phyloP scores from a whole-genome alignment of 148 eudicot species.

The Vaccinium darrowii region DNA sequence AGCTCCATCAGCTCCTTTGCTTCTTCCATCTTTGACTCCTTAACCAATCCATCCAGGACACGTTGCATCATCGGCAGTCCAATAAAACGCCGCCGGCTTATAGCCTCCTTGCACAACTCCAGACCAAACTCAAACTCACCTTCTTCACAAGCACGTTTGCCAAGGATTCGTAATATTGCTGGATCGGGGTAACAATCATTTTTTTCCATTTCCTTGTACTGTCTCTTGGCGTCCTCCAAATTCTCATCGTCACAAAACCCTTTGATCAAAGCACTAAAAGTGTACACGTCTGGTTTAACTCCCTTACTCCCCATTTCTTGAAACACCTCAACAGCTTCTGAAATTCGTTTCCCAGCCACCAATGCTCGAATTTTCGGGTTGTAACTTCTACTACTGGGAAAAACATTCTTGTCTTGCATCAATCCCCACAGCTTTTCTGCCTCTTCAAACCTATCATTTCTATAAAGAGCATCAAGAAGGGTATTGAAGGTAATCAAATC shows the following conservation, averaged over 20 bases:
- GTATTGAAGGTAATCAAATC: constrained; percentile 37
- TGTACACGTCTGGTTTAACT: constrained; percentile 18
- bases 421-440: constrained; percentile 47
- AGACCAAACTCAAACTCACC: constrained; percentile 38
- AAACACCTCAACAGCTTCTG: constrained; percentile 18
- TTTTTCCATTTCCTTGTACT: constrained; percentile 33
- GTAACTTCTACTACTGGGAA: constrained; percentile 39
- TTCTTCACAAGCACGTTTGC: constrained; percentile 28
- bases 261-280: constrained; percentile 35
- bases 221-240: constrained; percentile 37
- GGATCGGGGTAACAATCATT: constrained; percentile 24
- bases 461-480: constrained; percentile 33
- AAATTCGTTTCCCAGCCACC: constrained; percentile 12
- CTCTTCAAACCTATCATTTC: constrained; percentile 26
- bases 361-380: constrained; percentile 37
- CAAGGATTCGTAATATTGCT: constrained; percentile 17
- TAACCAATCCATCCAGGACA: constrained; percentile 40
- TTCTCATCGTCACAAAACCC: constrained; percentile 29
- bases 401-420: constrained; percentile 37
- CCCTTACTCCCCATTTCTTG: constrained; percentile 25
- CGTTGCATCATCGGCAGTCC: constrained; percentile 25
- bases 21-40: constrained; percentile 29
- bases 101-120: constrained; percentile 34
- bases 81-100: constrained; percentile 14
- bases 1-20: constrained; percentile 41